These are phyloP conservation scores for Nakazawaea ishiwadae DNA, from an alignment of 805 yeast genomes.

Conservation along the genomic window DNA sequence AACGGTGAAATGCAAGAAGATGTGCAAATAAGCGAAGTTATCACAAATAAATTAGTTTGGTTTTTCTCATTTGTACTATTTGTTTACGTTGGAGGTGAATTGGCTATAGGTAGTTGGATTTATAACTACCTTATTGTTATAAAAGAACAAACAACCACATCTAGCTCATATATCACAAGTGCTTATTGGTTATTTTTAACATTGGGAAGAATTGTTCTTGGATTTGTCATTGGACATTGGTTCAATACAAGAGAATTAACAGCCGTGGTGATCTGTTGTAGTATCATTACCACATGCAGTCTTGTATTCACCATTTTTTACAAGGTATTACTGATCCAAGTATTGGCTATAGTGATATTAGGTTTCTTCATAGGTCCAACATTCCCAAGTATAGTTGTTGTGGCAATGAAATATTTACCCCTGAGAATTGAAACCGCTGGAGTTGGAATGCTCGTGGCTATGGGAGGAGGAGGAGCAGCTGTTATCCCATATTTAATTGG, in stretches of 20 bases:
- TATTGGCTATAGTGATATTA: conserved; percentile 31
- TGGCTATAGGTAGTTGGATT: conserved; percentile 50
- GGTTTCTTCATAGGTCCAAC: conserved; percentile 51
- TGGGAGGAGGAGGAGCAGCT: conserved; percentile 86
- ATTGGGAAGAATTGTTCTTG: conserved; percentile 40
- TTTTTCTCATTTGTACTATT: conserved; percentile 38
- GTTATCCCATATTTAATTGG: conserved; percentile 66
- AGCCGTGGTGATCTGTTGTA: conserved; percentile 38
- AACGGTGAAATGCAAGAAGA: conserved; percentile 18
- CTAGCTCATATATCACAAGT: conserved; percentile 44
- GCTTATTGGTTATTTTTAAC: conserved; percentile 49
- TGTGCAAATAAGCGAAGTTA: conserved; percentile 16
- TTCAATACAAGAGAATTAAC: conserved; percentile 30
- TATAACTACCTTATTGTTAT: conserved; percentile 41
- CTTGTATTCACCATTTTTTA: conserved; percentile 28
- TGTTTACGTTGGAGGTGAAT: conserved; percentile 48
- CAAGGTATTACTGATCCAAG: conserved; percentile 22
- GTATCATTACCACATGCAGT: conserved; percentile 28
- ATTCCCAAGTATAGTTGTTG: conserved; percentile 65
- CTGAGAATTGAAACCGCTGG: conserved; percentile 55
- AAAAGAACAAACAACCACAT: conserved; percentile 28
- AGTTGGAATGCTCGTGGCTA: conserved; percentile 68
- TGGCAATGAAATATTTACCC: conserved; percentile 61
- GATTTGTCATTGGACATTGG: conserved; percentile 43
- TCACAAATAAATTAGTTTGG: conserved; percentile 33